Evolutionary conservation across 352 stramenopile species (phyloP).

Genomic region (Phytopythium sindhum): DNA sequence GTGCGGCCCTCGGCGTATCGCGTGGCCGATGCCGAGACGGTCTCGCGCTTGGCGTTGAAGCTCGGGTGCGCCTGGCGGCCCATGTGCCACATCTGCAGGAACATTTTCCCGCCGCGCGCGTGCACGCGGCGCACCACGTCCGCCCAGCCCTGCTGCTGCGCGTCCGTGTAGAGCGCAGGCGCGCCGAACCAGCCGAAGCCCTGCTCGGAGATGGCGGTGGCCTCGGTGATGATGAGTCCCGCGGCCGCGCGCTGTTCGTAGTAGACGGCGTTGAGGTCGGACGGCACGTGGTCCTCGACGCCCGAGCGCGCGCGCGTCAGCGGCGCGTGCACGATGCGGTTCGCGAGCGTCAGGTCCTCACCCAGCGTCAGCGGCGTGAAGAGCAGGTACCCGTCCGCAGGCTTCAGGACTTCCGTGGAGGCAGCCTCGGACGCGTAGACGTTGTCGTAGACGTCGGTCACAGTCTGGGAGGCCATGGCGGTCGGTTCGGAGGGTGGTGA

Average conservation of each 20-base stretch:
- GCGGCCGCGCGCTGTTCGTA: constrained; percentile 22
- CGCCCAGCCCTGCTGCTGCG: constrained; percentile 38
- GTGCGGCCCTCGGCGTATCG: constrained; percentile 16
- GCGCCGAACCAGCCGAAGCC: constrained; percentile 35
- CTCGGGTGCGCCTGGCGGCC: constrained; percentile 41
- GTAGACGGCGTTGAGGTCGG: constrained; percentile 39
- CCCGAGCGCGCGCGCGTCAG: constrained; percentile 26
- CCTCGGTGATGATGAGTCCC: constrained; percentile 29
- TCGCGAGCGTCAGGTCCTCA: constrained; percentile 25
- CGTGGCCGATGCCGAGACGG: constrained; percentile 38
- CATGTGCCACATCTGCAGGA: constrained; percentile 64
- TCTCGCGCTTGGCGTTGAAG: constrained; percentile 45
- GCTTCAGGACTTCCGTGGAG: neutral
- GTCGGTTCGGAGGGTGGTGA: neutral
- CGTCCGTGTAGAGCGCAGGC: constrained; percentile 43
- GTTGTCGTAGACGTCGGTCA: neutral
- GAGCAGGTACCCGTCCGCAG: constrained; percentile 21
- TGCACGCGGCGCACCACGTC: constrained; percentile 60
- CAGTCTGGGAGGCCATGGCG: neutral
- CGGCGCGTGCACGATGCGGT: constrained; percentile 41
- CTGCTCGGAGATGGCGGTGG: constrained; percentile 25
- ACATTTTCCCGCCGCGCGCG: constrained; percentile 47
- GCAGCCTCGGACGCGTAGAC: neutral
- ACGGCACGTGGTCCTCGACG: constrained; percentile 17
- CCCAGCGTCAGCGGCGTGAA: constrained; percentile 24